phyloP scores from a whole-genome alignment of 176 grass and related monocot species.

The Zea luxurians region DNA sequence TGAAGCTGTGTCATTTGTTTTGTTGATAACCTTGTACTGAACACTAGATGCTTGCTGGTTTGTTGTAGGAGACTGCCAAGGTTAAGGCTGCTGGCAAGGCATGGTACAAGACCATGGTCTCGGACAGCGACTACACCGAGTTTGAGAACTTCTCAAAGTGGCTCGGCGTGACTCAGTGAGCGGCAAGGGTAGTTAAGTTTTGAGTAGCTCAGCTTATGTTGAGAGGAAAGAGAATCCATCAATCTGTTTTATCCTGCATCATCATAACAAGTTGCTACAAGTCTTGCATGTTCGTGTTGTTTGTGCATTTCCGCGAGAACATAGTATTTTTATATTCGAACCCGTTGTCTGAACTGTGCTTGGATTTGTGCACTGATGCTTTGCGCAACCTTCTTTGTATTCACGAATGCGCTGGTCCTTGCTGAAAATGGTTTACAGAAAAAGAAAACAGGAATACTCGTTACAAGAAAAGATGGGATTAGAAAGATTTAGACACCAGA shows the following conservation, averaged over 20 bases:
- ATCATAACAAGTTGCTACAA: constrained; percentile 13
- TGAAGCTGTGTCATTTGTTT: neutral
- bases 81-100: constrained; percentile 64
- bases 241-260: constrained; percentile 14
- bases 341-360: neutral
- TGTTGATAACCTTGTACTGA: neutral
- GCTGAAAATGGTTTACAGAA: too few relatives aligned
- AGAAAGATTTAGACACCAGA: too few relatives aligned
- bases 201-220: constrained; percentile 9
- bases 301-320: constrained; percentile 18
- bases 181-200: constrained; percentile 8
- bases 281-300: neutral
- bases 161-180: constrained; percentile 74
- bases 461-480: too few relatives aligned
- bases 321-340: neutral
- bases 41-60: neutral
- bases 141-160: constrained; percentile 90
- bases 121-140: constrained; percentile 72
- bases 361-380: neutral
- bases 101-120: constrained; percentile 91
- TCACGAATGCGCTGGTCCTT: too few relatives aligned
- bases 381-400: too few relatives aligned
- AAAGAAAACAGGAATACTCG: too few relatives aligned
- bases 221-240: neutral
- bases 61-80: constrained; percentile 41